Evolutionary conservation across 2,329 filamentous ascomycete species (phyloP).

Genomic region (Thermoascus crustaceus): DNA sequence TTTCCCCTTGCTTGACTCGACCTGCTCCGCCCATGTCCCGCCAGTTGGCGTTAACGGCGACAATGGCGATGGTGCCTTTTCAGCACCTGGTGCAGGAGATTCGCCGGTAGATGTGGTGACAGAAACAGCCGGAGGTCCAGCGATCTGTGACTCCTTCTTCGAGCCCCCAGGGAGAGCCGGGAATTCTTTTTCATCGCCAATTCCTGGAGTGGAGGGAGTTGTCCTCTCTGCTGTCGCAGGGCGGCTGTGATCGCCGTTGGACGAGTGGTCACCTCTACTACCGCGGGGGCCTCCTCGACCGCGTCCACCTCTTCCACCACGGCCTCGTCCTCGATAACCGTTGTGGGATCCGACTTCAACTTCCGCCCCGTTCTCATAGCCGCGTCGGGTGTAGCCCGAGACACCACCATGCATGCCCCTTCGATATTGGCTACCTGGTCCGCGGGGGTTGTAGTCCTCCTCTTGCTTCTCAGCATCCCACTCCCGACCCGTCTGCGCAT

Average conservation of each 20-base stretch:
- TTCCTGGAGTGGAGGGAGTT: slow-evolving; percentile 12
- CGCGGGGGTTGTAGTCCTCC: slow-evolving; percentile 42
- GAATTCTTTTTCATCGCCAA: slow-evolving; percentile 27
- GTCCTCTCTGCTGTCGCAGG: slow-evolving; percentile 9
- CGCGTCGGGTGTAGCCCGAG: slow-evolving; percentile 25
- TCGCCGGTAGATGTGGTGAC: slow-evolving; percentile 14
- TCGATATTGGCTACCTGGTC: slow-evolving; percentile 37
- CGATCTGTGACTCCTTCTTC: slow-evolving; percentile 13
- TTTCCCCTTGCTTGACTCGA: slow-evolving; percentile 7
- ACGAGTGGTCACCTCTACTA: slow-evolving; percentile 16
- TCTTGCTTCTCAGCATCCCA: slow-evolving; percentile 57
- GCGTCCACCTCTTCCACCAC: slow-evolving; percentile 19
- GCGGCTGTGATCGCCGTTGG: slow-evolving; percentile 11
- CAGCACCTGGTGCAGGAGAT: not conserved
- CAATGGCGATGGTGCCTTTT: slow-evolving; percentile 4
- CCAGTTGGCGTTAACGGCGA: slow-evolving; percentile 9
- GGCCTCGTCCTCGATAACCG: slow-evolving; percentile 6
- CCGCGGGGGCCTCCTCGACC: slow-evolving; percentile 21
- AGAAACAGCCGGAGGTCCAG: slow-evolving; percentile 8
- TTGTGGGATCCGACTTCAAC: too few species aligned
- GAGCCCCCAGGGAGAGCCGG: slow-evolving; percentile 24
- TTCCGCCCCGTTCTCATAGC: slow-evolving; percentile 21
- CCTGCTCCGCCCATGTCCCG: slow-evolving; percentile 14
- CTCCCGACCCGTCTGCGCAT: slow-evolving; percentile 50
- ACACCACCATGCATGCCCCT: slow-evolving; percentile 48